These are phyloP conservation scores for Luffa acutangula DNA, from an alignment of 306 rosid species.

Conservation along the genomic window DNA sequence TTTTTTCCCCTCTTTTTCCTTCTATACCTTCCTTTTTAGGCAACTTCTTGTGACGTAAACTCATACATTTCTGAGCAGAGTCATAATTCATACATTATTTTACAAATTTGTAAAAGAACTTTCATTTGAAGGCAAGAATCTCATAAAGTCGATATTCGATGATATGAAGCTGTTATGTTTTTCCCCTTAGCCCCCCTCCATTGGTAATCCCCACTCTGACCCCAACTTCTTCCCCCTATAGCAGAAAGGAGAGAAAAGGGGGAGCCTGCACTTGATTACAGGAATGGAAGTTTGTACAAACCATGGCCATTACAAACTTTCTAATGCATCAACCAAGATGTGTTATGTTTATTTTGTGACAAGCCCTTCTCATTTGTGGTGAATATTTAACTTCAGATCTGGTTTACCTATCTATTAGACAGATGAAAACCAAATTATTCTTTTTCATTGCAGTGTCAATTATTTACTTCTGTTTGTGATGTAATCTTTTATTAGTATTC, in stretches of 20 bases:
- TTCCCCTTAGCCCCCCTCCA: neutral
- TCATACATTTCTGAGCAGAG: neutral
- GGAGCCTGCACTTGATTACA: neutral
- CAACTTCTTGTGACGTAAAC: neutral
- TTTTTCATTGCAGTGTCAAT: neutral
- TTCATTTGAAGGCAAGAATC: neutral
- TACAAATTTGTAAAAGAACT: constrained; percentile 4
- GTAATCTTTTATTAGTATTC: neutral
- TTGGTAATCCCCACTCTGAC: neutral
- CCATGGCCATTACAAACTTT: neutral
- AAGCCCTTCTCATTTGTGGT: neutral
- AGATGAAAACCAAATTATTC: neutral
- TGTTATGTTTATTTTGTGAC: neutral
- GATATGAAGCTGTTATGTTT: neutral
- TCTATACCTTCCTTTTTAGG: neutral
- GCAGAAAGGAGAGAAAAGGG: neutral
- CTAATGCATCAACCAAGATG: neutral
- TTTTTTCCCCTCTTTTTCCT: neutral
- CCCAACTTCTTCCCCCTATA: neutral
- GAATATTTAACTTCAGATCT: neutral
- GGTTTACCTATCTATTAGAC: neutral
- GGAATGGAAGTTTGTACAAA: neutral
- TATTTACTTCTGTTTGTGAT: neutral
- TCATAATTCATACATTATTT: constrained; percentile 4
- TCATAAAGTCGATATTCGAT: constrained; percentile 1